phyloP scores from a whole-genome alignment of 2,329 filamentous ascomycete genomes.

The Calycina marina region DNA sequence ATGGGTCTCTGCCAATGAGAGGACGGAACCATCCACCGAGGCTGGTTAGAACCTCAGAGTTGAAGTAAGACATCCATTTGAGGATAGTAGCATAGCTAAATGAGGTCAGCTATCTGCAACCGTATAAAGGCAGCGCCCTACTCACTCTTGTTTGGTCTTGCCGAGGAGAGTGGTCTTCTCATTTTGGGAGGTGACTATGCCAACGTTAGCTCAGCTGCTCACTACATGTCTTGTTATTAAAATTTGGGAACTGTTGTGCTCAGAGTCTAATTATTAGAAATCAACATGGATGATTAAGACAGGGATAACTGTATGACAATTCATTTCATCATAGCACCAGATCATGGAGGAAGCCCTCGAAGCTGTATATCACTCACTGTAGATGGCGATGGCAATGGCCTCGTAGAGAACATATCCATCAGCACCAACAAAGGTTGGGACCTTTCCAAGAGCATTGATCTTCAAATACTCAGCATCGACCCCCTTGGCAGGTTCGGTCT shows the following conservation, averaged over 20 bases:
- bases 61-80: conserved; percentile 96
- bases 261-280: conserved; percentile 64
- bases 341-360: neutral
- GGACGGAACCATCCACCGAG: conserved; percentile 77
- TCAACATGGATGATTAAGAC: conserved; percentile 91
- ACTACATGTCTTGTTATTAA: conserved; percentile 7
- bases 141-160: conserved; percentile 97
- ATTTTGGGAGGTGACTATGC: conserved; percentile 90
- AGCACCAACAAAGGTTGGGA: conserved; percentile 82
- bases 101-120: conserved; percentile 21
- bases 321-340: conserved; percentile 28
- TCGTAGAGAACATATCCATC: conserved; percentile 86
- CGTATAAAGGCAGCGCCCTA: conserved; percentile 2
- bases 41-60: conserved; percentile 63
- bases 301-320: conserved; percentile 90
- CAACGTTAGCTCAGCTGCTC: conserved; percentile 12
- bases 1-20: conserved; percentile 64
- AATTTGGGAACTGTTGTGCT: conserved; percentile 27
- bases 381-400: conserved; percentile 90
- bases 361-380: conserved; percentile 53
- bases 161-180: conserved; percentile 99
- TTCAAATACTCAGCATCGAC: conserved; percentile 66
- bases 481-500: conserved; percentile 50
- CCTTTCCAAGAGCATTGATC: conserved; percentile 76
- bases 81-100: conserved; percentile 81